phyloP scores from a whole-genome alignment of 805 yeast genomes.

The Candida parachauliodes region DNA sequence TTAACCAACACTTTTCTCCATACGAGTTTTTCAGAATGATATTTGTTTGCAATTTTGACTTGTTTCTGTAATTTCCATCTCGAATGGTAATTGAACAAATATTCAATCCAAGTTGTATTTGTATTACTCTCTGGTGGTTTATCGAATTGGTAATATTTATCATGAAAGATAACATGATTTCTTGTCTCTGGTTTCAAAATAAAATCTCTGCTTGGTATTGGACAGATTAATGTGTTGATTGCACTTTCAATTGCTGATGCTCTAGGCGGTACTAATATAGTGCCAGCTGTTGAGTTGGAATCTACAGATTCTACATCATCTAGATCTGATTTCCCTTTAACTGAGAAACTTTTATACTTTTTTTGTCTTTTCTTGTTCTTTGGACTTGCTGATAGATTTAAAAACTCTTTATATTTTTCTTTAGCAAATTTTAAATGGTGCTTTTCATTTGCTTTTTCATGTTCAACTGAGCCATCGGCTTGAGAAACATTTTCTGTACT shows the following conservation, averaged over 20 bases:
- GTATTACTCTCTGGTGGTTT: constrained; percentile 24
- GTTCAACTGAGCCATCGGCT: constrained; percentile 15
- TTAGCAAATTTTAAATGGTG: constrained; percentile 3
- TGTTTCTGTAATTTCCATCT: constrained; percentile 38
- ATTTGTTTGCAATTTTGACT: constrained; percentile 39
- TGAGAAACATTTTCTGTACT: constrained; percentile 23
- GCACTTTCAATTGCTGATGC: constrained; percentile 43
- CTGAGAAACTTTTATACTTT: constrained; percentile 18
- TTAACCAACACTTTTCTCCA: constrained; percentile 45
- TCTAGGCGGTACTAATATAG: constrained; percentile 42
- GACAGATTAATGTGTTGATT: constrained; percentile 35
- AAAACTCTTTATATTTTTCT: constrained; percentile 15
- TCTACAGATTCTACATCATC: constrained; percentile 4
- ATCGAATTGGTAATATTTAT: constrained; percentile 33
- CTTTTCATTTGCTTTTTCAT: constrained; percentile 1
- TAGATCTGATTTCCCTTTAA: constrained; percentile 19
- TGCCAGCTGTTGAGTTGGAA: constrained; percentile 10
- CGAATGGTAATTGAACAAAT: constrained; percentile 22
- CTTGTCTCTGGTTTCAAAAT: constrained; percentile 32
- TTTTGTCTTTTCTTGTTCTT: constrained; percentile 13
- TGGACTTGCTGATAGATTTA: constrained; percentile 12
- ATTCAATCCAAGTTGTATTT: constrained; percentile 9
- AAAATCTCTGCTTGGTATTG: constrained; percentile 32
- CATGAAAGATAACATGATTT: constrained; percentile 40
- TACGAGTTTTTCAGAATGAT: constrained; percentile 31